Percentiles rank a stretch among this genome's conserved stretches.
Conservation (phyloP, 2,329 filamentous ascomycete species). For the Albophoma yamanashiensis region DNA sequence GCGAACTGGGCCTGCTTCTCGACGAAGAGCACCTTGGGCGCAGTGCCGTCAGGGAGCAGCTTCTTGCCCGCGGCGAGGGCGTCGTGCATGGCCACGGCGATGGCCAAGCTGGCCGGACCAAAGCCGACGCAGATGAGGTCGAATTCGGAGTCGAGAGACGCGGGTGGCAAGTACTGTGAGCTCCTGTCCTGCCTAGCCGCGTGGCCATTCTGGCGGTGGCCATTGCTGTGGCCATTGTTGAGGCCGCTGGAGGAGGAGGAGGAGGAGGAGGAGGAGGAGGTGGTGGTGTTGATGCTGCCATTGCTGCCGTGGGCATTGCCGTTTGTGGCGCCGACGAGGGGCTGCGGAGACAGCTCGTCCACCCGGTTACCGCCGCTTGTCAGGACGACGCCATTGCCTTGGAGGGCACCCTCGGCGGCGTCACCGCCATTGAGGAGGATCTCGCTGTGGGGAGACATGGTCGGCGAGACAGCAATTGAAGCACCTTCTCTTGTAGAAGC, state of each 20-base stretch:
- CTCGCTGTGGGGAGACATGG: constrained; percentile 26
- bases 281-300: constrained; percentile 5
- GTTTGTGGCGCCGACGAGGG: not conserved
- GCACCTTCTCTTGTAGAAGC: not conserved
- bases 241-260: constrained; percentile 7
- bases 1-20: constrained; percentile 77
- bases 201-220: constrained; percentile 11
- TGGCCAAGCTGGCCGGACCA: constrained; percentile 79
- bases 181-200: constrained; percentile 11
- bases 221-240: constrained; percentile 7
- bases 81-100: constrained; percentile 84
- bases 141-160: constrained; percentile 53
- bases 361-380: not conserved
- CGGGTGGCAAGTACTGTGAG: constrained; percentile 31
- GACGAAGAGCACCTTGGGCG: constrained; percentile 72
- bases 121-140: constrained; percentile 90
- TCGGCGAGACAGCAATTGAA: not conserved
- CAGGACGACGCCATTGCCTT: constrained; percentile 4
- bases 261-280: too few species aligned
- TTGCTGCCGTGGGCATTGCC: constrained; percentile 1
- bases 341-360: not conserved
- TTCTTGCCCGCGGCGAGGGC: constrained; percentile 42
- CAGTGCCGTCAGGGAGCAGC: constrained; percentile 26
- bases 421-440: constrained; percentile 16
- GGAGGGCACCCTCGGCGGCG: constrained; percentile 6